A percentile compares a stretch with the other conserved stretches of the same genome.
Evolutionary conservation across 2,329 filamentous ascomycete species (phyloP).

Genomic region (Dothideomycetes sp.): DNA sequence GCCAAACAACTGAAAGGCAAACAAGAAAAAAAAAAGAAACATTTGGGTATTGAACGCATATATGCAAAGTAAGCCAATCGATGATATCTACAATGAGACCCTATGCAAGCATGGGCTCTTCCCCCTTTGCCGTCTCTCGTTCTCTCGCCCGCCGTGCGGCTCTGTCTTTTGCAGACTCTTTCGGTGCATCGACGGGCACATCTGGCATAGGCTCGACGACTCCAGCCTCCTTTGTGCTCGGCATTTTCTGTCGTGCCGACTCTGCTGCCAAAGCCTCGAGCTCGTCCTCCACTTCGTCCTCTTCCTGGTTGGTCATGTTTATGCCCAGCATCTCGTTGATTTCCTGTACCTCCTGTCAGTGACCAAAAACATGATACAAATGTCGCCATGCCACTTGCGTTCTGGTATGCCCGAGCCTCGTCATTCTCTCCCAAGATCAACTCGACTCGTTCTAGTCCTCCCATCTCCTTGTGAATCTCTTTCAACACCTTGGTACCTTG

Average conservation of each 20-base stretch:
- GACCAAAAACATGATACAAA: neutral
- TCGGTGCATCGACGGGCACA: conserved; percentile 26
- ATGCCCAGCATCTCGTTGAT: conserved; percentile 84
- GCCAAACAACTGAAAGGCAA: too few species aligned
- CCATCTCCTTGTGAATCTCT: conserved; percentile 93
- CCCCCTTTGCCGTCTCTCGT: conserved; percentile 13
- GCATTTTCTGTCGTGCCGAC: conserved; percentile 30
- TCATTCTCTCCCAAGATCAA: conserved; percentile 88
- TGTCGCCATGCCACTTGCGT: too few species aligned
- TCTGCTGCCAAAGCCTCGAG: conserved; percentile 70
- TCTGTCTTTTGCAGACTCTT: conserved; percentile 21
- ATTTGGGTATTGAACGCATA: conserved; percentile 10
- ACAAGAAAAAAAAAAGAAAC: neutral
- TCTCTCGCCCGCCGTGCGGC: conserved; percentile 22
- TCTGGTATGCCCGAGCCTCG: conserved; percentile 84
- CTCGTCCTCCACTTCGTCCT: conserved; percentile 96
- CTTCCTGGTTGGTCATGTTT: conserved; percentile 85
- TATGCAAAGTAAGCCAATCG: too few species aligned
- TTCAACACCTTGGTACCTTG: conserved; percentile 84
- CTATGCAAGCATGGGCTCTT: conserved; percentile 13
- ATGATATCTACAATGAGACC: neutral
- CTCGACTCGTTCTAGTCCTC: conserved; percentile 85
- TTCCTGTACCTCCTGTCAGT: conserved; percentile 49
- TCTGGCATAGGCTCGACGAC: conserved; percentile 23
- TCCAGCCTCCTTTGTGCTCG: conserved; percentile 30